Percentiles rank a stretch among this genome's conserved stretches.
phyloP scores from a whole-genome alignment of 768 basidiomycete species.

The Dacryopinax primogenitus region DNA sequence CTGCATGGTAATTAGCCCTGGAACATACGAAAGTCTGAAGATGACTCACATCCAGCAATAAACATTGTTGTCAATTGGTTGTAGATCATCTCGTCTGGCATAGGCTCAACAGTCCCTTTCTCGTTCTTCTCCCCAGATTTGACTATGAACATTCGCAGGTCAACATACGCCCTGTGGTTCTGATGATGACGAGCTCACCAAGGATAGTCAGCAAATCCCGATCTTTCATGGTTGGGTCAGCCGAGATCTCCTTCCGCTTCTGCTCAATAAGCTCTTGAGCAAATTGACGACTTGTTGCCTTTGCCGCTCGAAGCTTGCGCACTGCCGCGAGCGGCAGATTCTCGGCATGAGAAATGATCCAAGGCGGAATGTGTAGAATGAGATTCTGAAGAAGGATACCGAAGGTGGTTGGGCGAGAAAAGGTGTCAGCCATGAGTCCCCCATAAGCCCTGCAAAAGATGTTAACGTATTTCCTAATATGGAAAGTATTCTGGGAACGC shows the following conservation, averaged over 20 bases:
- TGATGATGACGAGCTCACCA: neutral
- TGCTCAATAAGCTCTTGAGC: constrained; percentile 4
- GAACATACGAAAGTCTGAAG: neutral
- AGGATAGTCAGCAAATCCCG: neutral
- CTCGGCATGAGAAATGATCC: neutral
- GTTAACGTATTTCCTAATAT: neutral
- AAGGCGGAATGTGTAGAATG: neutral
- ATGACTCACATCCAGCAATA: neutral
- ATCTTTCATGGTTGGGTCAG: neutral
- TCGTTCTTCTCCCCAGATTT: constrained; percentile 5
- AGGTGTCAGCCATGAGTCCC: constrained; percentile 1
- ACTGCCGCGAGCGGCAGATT: neutral
- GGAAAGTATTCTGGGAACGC: neutral
- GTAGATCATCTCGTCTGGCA: constrained; percentile 7
- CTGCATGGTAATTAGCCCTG: neutral
- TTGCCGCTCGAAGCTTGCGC: neutral
- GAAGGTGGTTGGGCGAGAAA: neutral
- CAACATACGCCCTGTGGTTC: neutral
- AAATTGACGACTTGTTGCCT: neutral
- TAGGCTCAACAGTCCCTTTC: neutral
- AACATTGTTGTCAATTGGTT: neutral
- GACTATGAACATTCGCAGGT: neutral
- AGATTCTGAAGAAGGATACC: neutral
- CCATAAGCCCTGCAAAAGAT: neutral
- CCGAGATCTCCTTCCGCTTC: constrained; percentile 1